Percentiles rank a stretch among this genome's conserved stretches.
Conservation (phyloP, 768 basidiomycete genomes). For the Pleurotus pulmonarius region DNA sequence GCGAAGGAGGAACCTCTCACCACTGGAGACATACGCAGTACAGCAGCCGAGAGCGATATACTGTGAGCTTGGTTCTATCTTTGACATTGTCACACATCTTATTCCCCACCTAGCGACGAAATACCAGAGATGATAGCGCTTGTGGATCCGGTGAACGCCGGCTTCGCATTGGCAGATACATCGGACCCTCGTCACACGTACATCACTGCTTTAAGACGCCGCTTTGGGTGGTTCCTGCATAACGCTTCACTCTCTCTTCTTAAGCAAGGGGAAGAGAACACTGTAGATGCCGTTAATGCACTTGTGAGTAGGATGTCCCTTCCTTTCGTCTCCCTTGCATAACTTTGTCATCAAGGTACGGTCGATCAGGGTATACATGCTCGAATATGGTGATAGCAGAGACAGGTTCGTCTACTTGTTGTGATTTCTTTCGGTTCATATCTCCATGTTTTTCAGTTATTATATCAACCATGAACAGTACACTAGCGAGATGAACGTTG, state of each 20-base stretch:
- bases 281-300: conserved; percentile 75
- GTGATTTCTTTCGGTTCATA: not conserved
- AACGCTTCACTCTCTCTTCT: conserved; percentile 62
- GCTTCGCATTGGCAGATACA: conserved; percentile 65
- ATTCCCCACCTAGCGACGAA: conserved; percentile 46
- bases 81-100: not conserved
- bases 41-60: conserved; percentile 57
- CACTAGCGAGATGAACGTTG: conserved; percentile 58
- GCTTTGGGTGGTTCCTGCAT: conserved; percentile 71
- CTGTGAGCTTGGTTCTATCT: conserved; percentile 39
- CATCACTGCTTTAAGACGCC: conserved; percentile 48
- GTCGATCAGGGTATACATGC: conserved; percentile 66
- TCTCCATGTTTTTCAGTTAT: conserved; percentile 33
- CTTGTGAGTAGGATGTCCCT: conserved; percentile 39
- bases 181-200: conserved; percentile 63
- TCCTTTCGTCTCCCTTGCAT: not conserved
- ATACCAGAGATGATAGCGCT: conserved; percentile 76
- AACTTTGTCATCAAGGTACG: conserved; percentile 39
- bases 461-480: conserved; percentile 56
- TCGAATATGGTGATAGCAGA: conserved; percentile 72
- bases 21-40: conserved; percentile 39
- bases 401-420: conserved; percentile 34
- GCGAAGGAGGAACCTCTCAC: conserved; percentile 46
- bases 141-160: conserved; percentile 55
- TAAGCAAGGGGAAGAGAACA: conserved; percentile 76